Conservation (phyloP, 352 stramenopile genomes). For the Globisporangium radiosum region DNA sequence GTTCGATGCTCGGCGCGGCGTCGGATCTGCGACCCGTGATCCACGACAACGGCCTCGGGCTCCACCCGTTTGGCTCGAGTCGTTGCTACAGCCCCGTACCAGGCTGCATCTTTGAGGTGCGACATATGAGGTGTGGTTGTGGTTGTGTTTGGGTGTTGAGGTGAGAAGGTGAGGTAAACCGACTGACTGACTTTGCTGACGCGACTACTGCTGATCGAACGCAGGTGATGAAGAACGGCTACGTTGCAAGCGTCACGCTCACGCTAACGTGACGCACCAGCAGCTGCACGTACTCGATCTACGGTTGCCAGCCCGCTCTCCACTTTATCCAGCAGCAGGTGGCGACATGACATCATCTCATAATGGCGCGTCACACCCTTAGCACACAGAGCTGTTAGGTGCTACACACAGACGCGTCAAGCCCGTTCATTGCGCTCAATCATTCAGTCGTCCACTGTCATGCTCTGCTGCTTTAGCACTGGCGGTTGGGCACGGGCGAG, state of each 20-base stretch:
- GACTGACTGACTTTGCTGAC: too few relatives aligned
- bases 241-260: conserved; percentile 68
- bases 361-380: too few relatives aligned
- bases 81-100: conserved; percentile 67
- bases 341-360: too few relatives aligned
- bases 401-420: too few relatives aligned
- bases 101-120: conserved; percentile 68
- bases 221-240: conserved; percentile 71
- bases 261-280: conserved; percentile 6
- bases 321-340: too few relatives aligned
- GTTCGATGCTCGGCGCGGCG: conserved; percentile 36
- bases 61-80: conserved; percentile 76
- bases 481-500: not conserved
- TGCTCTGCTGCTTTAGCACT: not conserved
- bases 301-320: too few relatives aligned
- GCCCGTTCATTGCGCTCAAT: not conserved
- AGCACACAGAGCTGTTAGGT: too few relatives aligned
- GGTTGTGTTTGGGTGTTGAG: not conserved
- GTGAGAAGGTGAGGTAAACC: not conserved
- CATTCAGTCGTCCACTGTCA: conserved; percentile 2
- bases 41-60: conserved; percentile 64
- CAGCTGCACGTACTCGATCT: too few relatives aligned
- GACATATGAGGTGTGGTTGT: not conserved
- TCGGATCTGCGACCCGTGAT: conserved; percentile 62
- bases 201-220: too few relatives aligned